Percentiles rank a stretch among this genome's conserved stretches.
Conservation (phyloP, 257 asterid species). For the Paraleonurus japonicus region DNA sequence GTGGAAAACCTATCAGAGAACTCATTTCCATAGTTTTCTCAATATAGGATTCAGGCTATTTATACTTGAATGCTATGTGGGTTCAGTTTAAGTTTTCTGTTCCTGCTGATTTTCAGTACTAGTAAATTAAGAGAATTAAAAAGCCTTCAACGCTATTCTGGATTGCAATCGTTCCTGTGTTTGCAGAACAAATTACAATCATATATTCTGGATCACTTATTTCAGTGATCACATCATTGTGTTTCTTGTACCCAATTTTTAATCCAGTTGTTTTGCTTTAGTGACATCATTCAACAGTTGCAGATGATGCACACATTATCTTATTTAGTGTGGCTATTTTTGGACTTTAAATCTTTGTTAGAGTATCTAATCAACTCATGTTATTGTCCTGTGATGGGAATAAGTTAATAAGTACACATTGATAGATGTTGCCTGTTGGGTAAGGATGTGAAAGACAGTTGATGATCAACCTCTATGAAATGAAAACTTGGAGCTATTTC, state of each 20-base stretch:
- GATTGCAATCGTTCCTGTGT: neutral
- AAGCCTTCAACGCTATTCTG: neutral
- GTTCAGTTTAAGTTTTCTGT: neutral
- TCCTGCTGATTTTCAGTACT: slow-evolving; percentile 1
- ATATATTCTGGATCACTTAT: neutral
- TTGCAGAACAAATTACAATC: neutral
- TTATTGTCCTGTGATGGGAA: neutral
- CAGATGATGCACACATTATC: neutral
- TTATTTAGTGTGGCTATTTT: neutral
- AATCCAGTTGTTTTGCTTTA: neutral
- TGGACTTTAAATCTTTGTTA: neutral
- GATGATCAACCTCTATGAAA: neutral
- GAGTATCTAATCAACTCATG: slow-evolving; percentile 1
- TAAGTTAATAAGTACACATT: neutral
- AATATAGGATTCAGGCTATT: neutral
- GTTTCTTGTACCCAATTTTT: neutral
- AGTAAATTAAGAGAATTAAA: neutral
- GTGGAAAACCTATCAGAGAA: neutral
- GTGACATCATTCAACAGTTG: neutral
- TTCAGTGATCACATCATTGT: neutral
- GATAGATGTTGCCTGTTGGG: neutral
- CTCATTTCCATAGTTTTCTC: slow-evolving; percentile 5
- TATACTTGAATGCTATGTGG: neutral
- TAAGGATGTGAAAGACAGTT: neutral
- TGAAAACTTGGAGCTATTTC: neutral